A percentile compares a stretch with the other conserved stretches of the same genome.
These are phyloP conservation scores for Ambrosia trifida DNA, from an alignment of 129 eudicot species.

Conservation along the genomic window DNA sequence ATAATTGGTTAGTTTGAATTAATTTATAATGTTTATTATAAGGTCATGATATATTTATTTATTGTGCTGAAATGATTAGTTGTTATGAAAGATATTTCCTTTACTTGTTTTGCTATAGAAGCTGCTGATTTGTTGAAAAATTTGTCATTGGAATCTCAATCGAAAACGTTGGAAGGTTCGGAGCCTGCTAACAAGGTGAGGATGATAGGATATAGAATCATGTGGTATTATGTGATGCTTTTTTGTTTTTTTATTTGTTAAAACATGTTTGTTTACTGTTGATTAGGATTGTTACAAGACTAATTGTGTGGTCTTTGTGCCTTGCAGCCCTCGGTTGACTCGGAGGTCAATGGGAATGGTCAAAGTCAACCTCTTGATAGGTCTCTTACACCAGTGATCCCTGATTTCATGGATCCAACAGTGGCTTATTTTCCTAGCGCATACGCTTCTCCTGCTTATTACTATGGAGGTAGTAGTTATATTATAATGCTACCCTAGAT, in stretches of 20 bases:
- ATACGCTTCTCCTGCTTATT: constrained; percentile 55
- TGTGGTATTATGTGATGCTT: neutral
- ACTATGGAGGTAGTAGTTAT: constrained; percentile 49
- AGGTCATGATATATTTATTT: neutral
- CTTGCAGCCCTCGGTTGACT: constrained; percentile 30
- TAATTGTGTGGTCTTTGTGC: neutral
- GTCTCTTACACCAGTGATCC: constrained; percentile 52
- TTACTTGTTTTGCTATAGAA: constrained; percentile 43
- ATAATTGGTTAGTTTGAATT: neutral
- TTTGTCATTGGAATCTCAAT: constrained; percentile 63
- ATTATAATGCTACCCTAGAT: neutral
- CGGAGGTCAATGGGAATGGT: constrained; percentile 39
- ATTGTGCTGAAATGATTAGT: neutral
- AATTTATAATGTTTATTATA: neutral
- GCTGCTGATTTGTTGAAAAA: constrained; percentile 78
- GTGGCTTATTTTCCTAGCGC: constrained; percentile 50
- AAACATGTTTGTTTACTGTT: neutral
- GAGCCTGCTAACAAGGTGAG: constrained; percentile 54
- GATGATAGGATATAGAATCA: neutral
- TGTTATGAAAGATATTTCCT: constrained; percentile 13
- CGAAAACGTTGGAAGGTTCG: constrained; percentile 51
- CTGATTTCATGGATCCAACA: constrained; percentile 55
- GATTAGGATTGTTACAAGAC: neutral
- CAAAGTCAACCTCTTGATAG: constrained; percentile 47
- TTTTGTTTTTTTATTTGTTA: no score